These are phyloP conservation scores for Pleurotus citrinopileatus DNA, from an alignment of 768 basidiomycete species.

Conservation along the genomic window DNA sequence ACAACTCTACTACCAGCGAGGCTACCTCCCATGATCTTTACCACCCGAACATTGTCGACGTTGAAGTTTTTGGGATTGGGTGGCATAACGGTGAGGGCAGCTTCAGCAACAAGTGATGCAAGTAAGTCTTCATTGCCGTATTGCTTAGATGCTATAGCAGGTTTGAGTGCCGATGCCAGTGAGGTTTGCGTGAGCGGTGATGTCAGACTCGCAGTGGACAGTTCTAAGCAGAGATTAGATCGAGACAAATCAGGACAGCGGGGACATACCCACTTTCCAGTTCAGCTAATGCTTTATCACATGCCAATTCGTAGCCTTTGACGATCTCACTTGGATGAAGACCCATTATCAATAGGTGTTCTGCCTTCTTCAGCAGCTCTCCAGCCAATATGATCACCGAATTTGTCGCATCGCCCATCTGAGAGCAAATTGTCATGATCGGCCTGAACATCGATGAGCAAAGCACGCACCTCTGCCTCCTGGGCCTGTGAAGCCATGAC, in stretches of 20 bases:
- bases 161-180: conserved; percentile 76
- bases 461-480: conserved; percentile 75
- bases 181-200: conserved; percentile 67
- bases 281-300: conserved; percentile 78
- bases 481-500: conserved; percentile 98
- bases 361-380: conserved; percentile 91
- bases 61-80: conserved; percentile 88
- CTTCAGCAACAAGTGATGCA: conserved; percentile 85
- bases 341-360: conserved; percentile 92
- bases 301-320: conserved; percentile 92
- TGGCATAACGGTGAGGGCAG: conserved; percentile 91
- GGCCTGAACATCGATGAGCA: background rate
- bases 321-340: conserved; percentile 96
- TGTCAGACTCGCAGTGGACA: conserved; percentile 68
- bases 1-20: conserved; percentile 85
- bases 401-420: conserved; percentile 99
- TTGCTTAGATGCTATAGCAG: conserved; percentile 95
- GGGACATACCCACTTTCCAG: conserved; percentile 72
- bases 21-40: conserved; percentile 97
- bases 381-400: conserved; percentile 93
- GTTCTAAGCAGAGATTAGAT: conserved; percentile 40
- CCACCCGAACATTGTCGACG: conserved; percentile 96
- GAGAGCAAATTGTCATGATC: conserved; percentile 10
- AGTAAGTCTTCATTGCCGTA: conserved; percentile 90
- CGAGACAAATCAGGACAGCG: conserved; percentile 2